Evolutionary conservation across 2,329 filamentous ascomycete genomes (phyloP).

Genomic region (Paraconiothyrium brasiliense): DNA sequence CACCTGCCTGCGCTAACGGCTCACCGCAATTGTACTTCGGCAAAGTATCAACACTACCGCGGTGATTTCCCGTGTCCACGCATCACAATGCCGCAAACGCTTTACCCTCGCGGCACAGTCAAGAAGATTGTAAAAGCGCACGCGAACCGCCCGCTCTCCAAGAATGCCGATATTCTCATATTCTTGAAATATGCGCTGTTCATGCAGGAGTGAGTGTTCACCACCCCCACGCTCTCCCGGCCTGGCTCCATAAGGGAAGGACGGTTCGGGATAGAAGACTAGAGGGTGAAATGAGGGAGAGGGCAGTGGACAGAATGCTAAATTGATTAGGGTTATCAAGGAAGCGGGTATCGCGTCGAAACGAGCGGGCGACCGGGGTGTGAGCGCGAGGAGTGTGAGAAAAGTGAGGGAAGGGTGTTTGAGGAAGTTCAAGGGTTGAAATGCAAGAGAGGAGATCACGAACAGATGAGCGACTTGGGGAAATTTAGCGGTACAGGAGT

Average conservation of each 20-base stretch:
- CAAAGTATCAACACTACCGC: background rate
- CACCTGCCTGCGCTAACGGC: background rate
- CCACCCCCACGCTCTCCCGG: background rate
- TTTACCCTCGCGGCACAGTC: constrained; percentile 84
- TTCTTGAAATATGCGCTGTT: constrained; percentile 87
- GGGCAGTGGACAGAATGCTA: constrained; percentile 2
- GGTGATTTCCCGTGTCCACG: constrained; percentile 1
- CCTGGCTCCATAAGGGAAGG: background rate
- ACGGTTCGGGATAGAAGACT: background rate
- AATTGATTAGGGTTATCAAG: constrained; percentile 72
- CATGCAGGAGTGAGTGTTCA: constrained; percentile 67
- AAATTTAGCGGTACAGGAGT: background rate
- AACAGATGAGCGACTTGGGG: background rate
- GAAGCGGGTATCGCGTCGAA: constrained; percentile 82
- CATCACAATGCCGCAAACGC: constrained; percentile 67
- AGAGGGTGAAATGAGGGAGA: background rate
- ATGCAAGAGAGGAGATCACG: background rate
- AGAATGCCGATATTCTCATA: constrained; percentile 86
- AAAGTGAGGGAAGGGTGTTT: constrained; percentile 73
- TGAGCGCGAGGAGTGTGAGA: constrained; percentile 79
- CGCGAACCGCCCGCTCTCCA: constrained; percentile 80
- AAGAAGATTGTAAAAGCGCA: constrained; percentile 93
- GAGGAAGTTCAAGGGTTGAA: constrained; percentile 50
- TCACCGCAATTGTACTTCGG: background rate
- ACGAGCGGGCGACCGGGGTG: constrained; percentile 74